These are phyloP conservation scores for Saksenaea oblongispora DNA, from an alignment of 371 early-diverging fungal genomes.

Conservation along the genomic window DNA sequence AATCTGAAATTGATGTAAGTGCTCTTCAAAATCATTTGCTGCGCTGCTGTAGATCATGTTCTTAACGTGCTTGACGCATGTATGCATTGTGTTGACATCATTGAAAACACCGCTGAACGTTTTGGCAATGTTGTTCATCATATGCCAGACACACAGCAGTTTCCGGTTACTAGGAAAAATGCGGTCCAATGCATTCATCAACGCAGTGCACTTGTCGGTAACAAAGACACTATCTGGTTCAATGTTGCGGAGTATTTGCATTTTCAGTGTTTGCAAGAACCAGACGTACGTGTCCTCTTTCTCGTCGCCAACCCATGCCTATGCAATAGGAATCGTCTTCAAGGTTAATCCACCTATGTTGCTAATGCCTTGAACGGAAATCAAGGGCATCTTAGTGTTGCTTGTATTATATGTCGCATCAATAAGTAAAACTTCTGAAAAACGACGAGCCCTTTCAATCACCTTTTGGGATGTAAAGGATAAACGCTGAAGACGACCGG, in stretches of 20 bases:
- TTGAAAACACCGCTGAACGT: neutral
- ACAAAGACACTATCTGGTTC: neutral
- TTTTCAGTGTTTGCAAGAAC: neutral
- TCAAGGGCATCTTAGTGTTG: slow-evolving; percentile 4
- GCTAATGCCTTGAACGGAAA: slow-evolving; percentile 2
- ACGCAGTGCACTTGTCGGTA: neutral
- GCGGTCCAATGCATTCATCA: slow-evolving; percentile 7
- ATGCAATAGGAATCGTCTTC: slow-evolving; percentile 12
- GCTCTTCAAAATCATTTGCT: neutral
- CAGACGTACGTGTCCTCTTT: slow-evolving; percentile 4
- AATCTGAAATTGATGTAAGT: neutral
- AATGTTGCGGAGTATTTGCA: neutral
- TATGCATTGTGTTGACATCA: neutral
- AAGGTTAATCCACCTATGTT: slow-evolving; percentile 6
- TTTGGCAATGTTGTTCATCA: neutral
- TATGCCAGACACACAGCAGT: neutral
- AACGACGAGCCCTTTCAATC: neutral
- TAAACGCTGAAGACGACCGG: neutral
- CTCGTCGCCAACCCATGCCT: slow-evolving; percentile 9
- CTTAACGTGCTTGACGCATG: neutral
- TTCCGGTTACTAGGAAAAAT: slow-evolving; percentile 2
- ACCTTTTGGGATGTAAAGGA: slow-evolving; percentile 6
- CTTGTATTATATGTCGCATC: slow-evolving; percentile 17
- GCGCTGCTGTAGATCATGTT: neutral
- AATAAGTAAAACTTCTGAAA: slow-evolving; percentile 2